Percentiles rank a stretch among this genome's conserved stretches.
Conservation (phyloP, 2,329 filamentous ascomycete genomes). For the Teratosphaeria gauchensis region DNA sequence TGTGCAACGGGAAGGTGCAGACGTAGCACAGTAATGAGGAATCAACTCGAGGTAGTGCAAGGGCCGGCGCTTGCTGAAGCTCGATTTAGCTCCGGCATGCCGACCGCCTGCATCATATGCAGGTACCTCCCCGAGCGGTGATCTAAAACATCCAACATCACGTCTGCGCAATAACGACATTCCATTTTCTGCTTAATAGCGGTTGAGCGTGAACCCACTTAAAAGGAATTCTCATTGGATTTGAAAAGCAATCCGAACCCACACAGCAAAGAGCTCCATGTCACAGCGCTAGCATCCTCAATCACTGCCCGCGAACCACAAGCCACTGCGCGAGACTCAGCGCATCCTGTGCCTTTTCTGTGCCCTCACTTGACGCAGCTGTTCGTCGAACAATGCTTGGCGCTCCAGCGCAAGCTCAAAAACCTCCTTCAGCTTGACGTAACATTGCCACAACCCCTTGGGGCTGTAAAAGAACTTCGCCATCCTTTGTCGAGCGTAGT, state of each 20-base stretch:
- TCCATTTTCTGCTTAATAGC: no score
- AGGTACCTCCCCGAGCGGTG: not conserved
- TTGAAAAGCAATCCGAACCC: no score
- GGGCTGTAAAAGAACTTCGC: not conserved
- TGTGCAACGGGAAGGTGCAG: not conserved
- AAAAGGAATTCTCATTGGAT: no score
- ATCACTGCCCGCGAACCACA: not conserved
- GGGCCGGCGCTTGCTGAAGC: not conserved
- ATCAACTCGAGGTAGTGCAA: not conserved
- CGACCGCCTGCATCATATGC: not conserved
- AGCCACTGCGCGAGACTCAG: not conserved
- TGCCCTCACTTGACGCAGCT: not conserved
- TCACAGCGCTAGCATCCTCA: no score
- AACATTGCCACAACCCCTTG: not conserved
- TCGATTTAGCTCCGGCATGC: not conserved
- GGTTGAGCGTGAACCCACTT: no score
- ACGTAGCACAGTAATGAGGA: not conserved
- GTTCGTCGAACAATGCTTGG: not conserved
- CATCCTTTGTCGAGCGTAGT: no score
- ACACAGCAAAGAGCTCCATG: not conserved
- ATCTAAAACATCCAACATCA: no score
- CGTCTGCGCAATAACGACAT: no score
- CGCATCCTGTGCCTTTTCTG: not conserved
- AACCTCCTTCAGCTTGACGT: not conserved
- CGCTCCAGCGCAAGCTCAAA: not conserved